Conservation (phyloP, 139 green algal species). For the Ettlia oleoabundans region DNA sequence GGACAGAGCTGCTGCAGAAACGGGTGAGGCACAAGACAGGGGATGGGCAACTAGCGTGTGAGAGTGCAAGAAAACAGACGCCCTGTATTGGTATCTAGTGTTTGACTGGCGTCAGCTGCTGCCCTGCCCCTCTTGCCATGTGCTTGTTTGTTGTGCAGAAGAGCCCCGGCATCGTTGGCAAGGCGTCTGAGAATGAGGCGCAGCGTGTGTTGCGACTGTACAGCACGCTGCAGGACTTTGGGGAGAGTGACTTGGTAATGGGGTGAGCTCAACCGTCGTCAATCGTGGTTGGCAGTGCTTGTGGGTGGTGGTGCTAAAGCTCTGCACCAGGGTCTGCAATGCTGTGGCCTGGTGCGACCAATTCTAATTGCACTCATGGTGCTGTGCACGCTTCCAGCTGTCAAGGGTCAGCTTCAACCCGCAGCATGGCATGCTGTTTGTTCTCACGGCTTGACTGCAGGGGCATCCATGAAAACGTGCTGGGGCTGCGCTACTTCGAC, state of each 20-base stretch:
- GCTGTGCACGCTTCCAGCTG: background rate
- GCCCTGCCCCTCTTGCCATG: background rate
- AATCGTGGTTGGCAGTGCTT: background rate
- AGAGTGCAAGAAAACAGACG: too few species aligned
- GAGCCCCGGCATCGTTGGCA: conserved; percentile 22
- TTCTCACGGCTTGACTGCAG: background rate
- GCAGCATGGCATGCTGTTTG: too few species aligned
- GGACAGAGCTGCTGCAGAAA: conserved; percentile 68
- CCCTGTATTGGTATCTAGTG: background rate
- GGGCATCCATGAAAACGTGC: conserved; percentile 76
- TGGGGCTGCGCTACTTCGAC: conserved; percentile 68
- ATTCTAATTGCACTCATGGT: too few species aligned
- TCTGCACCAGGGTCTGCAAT: background rate
- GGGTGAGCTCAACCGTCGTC: too few species aligned
- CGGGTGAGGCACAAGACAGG: too few species aligned
- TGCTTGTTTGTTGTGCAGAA: too few species aligned
- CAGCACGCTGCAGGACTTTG: conserved; percentile 70
- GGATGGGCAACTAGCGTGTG: too few species aligned
- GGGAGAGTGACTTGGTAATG: conserved; percentile 81
- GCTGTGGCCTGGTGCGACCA: too few species aligned
- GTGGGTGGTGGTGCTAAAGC: background rate
- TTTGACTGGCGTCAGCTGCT: background rate
- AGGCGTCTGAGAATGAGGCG: conserved; percentile 32
- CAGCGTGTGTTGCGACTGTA: conserved; percentile 50
- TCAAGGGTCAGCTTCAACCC: too few species aligned